Conservation (phyloP, 805 yeast genomes). For the Wickerhamomyces bovis region DNA sequence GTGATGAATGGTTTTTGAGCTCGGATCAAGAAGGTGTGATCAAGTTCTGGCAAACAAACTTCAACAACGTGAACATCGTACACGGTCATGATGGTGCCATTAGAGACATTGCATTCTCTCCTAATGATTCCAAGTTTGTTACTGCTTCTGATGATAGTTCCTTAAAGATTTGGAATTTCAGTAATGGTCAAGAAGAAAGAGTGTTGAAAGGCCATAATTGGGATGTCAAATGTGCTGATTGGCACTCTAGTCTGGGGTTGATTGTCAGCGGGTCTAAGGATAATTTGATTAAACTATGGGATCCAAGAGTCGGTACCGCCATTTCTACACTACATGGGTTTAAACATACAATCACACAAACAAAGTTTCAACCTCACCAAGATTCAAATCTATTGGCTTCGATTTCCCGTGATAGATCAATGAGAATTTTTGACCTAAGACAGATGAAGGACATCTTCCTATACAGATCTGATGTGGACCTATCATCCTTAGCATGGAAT, state of each 20-base stretch:
- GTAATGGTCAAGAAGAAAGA: constrained; percentile 78
- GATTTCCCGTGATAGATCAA: constrained; percentile 82
- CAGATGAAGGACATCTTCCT: constrained; percentile 72
- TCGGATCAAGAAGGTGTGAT: constrained; percentile 90
- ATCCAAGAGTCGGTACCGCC: constrained; percentile 75
- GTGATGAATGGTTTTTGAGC: constrained; percentile 90
- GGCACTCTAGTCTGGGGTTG: constrained; percentile 89
- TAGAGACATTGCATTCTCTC: constrained; percentile 83
- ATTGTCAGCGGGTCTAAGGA: constrained; percentile 94
- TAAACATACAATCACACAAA: constrained; percentile 87
- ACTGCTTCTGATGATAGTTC: constrained; percentile 91
- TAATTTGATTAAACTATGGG: constrained; percentile 91
- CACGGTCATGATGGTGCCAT: constrained; percentile 76
- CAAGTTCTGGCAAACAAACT: constrained; percentile 97
- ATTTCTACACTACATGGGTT: constrained; percentile 82
- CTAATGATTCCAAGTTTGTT: constrained; percentile 87
- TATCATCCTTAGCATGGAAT: constrained; percentile 87
- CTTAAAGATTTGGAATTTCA: constrained; percentile 91
- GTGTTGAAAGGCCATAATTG: constrained; percentile 89
- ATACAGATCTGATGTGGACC: constrained; percentile 77
- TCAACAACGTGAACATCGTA: constrained; percentile 86
- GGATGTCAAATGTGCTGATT: constrained; percentile 96
- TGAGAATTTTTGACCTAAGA: constrained; percentile 81
- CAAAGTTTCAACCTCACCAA: constrained; percentile 71
- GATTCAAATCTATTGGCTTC: constrained; percentile 77